Percentiles rank a stretch among this genome's conserved stretches.
phyloP scores from a whole-genome alignment of 805 yeast species.

The Sungouiozyma ichnusensis region DNA sequence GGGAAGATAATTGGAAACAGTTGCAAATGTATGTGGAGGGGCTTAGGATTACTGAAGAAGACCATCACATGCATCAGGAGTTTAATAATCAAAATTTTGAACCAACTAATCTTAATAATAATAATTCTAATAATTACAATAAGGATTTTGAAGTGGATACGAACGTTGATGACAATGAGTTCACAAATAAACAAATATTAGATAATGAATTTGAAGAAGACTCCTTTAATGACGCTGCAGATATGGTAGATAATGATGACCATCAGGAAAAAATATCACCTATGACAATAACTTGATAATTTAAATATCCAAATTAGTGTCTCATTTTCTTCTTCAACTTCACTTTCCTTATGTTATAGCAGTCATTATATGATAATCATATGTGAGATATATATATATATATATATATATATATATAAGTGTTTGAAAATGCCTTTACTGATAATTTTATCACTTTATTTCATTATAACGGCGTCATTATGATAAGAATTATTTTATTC shows the following conservation, averaged over 20 bases:
- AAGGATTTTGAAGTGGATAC: neutral
- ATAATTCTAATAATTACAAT: neutral
- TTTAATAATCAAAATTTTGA: neutral
- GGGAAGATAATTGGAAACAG: slow-evolving; percentile 61
- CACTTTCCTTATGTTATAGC: no score
- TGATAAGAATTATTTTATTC: no score
- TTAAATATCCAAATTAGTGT: no score
- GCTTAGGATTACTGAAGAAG: slow-evolving; percentile 13
- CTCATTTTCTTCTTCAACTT: no score
- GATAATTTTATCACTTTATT: no score
- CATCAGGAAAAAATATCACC: neutral
- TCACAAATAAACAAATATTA: neutral
- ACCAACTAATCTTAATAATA: neutral
- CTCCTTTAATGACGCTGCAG: neutral
- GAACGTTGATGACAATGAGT: neutral
- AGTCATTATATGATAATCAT: neutral
- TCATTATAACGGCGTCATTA: no score
- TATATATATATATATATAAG: no score
- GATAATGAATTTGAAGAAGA: neutral
- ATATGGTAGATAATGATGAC: neutral
- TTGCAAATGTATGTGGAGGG: slow-evolving; percentile 49
- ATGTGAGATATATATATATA: no score
- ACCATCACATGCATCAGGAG: neutral
- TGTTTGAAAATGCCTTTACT: no score
- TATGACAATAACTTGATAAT: neutral